Conservation (phyloP, 805 yeast genomes). For the Wickerhamia fluorescens region DNA sequence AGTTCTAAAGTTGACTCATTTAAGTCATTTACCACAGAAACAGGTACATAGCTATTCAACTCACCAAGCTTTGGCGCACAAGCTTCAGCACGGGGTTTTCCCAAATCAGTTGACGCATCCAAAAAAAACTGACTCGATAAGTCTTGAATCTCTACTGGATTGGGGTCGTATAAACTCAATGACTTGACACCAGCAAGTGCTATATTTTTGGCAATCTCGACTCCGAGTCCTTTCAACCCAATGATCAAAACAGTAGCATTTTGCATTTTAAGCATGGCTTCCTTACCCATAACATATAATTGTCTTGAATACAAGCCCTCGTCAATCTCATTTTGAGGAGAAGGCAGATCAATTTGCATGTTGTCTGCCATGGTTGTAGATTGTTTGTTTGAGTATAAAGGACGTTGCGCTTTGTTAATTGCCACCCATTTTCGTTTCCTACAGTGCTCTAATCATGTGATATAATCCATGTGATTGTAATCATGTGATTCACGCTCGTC, state of each 20-base stretch:
- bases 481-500: background rate
- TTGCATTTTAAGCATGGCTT: constrained; percentile 97
- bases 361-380: constrained; percentile 13
- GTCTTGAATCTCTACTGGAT: constrained; percentile 57
- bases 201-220: constrained; percentile 94
- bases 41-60: constrained; percentile 86
- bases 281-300: constrained; percentile 92
- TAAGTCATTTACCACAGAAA: constrained; percentile 54
- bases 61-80: constrained; percentile 68
- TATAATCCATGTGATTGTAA: background rate
- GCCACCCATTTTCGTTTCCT: constrained; percentile 1
- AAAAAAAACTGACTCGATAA: constrained; percentile 88
- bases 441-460: background rate
- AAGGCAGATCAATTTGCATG: constrained; percentile 40
- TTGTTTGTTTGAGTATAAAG: too few relatives aligned
- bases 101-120: constrained; percentile 55
- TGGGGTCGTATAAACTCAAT: constrained; percentile 77
- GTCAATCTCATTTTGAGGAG: constrained; percentile 48
- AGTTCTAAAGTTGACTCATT: constrained; percentile 45
- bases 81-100: constrained; percentile 67
- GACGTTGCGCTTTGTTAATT: too few relatives aligned
- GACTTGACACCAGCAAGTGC: constrained; percentile 97
- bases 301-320: constrained; percentile 96
- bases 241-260: constrained; percentile 84
- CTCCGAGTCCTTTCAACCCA: constrained; percentile 89